A percentile compares a stretch with the other conserved stretches of the same genome.
These are phyloP conservation scores for Parachaetomium inaequale DNA, from an alignment of 495 filamentous ascomycete genomes.

Conservation along the genomic window DNA sequence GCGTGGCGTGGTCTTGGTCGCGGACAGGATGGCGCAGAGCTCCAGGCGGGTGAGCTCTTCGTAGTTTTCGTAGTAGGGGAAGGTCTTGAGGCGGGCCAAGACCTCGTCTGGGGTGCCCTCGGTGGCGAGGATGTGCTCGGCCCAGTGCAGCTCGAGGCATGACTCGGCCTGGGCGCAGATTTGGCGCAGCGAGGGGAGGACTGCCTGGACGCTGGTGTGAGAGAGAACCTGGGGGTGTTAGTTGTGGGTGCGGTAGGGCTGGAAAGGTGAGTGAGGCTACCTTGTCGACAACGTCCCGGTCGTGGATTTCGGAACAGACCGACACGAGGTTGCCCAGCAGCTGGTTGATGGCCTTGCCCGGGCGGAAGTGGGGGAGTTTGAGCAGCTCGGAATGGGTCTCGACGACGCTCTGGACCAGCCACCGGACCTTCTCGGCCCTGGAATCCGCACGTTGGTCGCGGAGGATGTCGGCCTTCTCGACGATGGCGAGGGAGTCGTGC, in stretches of 20 bases:
- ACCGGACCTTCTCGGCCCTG: constrained; percentile 14
- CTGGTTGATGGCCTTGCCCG: constrained; percentile 23
- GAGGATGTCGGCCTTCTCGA: constrained; percentile 26
- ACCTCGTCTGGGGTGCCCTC: constrained; percentile 10
- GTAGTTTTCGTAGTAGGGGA: constrained; percentile 35
- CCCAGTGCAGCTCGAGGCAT: constrained; percentile 30
- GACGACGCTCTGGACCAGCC: constrained; percentile 18
- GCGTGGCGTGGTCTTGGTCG: constrained; percentile 14
- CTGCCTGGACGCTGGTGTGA: constrained; percentile 14
- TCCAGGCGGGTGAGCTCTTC: constrained; percentile 31
- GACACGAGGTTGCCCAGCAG: constrained; percentile 28
- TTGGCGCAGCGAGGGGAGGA: constrained; percentile 25
- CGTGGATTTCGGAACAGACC: constrained; percentile 27
- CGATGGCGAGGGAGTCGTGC: constrained; percentile 22
- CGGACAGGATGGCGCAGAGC: constrained; percentile 28
- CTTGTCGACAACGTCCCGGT: constrained; percentile 21
- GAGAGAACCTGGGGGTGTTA: constrained; percentile 22
- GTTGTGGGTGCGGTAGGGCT: neutral
- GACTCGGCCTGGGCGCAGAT: constrained; percentile 29
- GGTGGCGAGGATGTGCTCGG: constrained; percentile 16
- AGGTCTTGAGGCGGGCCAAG: constrained; percentile 19
- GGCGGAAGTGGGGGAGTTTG: constrained; percentile 19
- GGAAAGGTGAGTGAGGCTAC: constrained; percentile 16
- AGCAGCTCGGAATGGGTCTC: constrained; percentile 24
- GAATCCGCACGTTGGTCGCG: constrained; percentile 9